A percentile compares a stretch with the other conserved stretches of the same genome.
These are phyloP conservation scores for Kwoniella pini DNA, from an alignment of 768 basidiomycete genomes.

Conservation along the genomic window DNA sequence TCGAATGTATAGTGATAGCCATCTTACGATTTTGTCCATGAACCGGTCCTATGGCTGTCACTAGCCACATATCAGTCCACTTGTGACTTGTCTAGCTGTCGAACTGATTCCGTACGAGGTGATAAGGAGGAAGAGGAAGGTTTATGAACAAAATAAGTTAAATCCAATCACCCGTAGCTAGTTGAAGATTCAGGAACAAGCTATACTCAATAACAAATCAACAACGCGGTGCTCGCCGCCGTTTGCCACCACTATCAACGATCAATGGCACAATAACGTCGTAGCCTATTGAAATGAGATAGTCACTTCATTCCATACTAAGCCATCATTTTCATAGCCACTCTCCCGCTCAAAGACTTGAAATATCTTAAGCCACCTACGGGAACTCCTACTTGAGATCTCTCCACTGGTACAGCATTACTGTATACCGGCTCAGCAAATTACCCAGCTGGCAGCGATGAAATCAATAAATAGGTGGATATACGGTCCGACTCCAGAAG, in stretches of 20 bases:
- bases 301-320: too few species aligned
- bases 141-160: background rate
- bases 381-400: too few species aligned
- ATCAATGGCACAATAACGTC: too few species aligned
- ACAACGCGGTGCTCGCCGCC: background rate
- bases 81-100: background rate
- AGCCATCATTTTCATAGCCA: too few species aligned
- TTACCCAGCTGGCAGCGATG: slow-evolving; percentile 33
- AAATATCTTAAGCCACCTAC: too few species aligned
- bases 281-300: too few species aligned
- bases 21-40: slow-evolving; percentile 34
- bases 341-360: too few species aligned
- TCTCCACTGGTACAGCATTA: too few species aligned
- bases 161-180: slow-evolving; percentile 1
- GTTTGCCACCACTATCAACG: background rate
- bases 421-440: background rate
- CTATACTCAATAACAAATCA: background rate
- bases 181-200: background rate
- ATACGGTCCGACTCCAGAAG: slow-evolving; percentile 95
- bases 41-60: slow-evolving; percentile 37
- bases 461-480: slow-evolving; percentile 76
- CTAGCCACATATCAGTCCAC: slow-evolving; percentile 33
- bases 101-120: background rate
- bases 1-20: background rate
- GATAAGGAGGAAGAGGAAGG: background rate